Conservation (phyloP, 1,284 basidiomycete genomes). For the Thelephora terrestris region DNA sequence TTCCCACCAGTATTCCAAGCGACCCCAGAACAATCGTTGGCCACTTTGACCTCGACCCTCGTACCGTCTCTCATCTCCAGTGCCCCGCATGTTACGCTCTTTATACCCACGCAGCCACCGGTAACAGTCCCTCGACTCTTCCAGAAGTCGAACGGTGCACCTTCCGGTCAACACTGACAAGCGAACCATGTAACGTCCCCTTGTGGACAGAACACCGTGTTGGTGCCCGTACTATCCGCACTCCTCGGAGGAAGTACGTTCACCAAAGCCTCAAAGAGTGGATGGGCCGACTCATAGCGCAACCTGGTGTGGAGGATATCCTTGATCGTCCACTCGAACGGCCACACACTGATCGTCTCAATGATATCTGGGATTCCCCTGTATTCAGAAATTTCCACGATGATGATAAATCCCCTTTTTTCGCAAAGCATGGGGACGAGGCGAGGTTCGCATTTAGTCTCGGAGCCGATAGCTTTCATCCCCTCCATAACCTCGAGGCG, state of each 20-base stretch:
- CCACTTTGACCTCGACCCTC: background rate
- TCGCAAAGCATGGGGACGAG: conserved; percentile 6
- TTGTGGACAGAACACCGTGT: background rate
- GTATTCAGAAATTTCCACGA: conserved; percentile 7
- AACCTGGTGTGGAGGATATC: conserved; percentile 17
- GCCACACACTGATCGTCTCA: background rate
- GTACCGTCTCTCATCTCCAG: background rate
- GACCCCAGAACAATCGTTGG: background rate
- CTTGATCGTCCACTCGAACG: conserved; percentile 16
- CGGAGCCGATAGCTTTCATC: conserved; percentile 16
- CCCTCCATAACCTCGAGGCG: conserved; percentile 9
- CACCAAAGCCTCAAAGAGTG: conserved; percentile 22
- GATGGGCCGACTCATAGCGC: conserved; percentile 17
- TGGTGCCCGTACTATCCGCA: background rate
- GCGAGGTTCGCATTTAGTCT: conserved; percentile 2
- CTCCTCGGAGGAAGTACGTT: background rate
- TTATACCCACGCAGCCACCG: background rate
- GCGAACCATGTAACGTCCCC: background rate
- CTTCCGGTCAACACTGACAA: background rate
- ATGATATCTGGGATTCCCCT: conserved; percentile 13
- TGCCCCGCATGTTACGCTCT: background rate
- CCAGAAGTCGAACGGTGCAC: background rate
- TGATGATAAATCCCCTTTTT: conserved; percentile 9
- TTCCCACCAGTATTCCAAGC: background rate
- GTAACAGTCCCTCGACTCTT: background rate